These are phyloP conservation scores for Agrocybe praecox DNA, from an alignment of 768 basidiomycete species.

Conservation along the genomic window DNA sequence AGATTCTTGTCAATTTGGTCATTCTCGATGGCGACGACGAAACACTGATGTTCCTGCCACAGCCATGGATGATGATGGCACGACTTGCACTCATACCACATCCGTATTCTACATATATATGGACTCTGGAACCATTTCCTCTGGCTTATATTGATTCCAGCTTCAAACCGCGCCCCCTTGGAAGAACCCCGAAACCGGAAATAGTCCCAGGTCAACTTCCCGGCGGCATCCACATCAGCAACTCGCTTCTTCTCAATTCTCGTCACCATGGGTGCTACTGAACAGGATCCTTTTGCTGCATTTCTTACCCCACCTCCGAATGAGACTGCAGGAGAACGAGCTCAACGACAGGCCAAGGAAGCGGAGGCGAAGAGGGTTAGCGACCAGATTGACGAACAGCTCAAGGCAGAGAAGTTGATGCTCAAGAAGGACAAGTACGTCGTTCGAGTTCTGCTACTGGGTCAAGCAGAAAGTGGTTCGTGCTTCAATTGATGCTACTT, in stretches of 20 bases:
- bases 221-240: neutral
- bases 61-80: neutral
- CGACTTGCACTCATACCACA: neutral
- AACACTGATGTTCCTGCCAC: neutral
- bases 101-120: neutral
- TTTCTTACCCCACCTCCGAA: slow-evolving; percentile 59
- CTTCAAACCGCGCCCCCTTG: no score
- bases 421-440: slow-evolving; percentile 47
- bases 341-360: slow-evolving; percentile 37
- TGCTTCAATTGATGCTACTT: slow-evolving; percentile 5
- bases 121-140: neutral
- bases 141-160: no score
- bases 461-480: slow-evolving; percentile 64
- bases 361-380: slow-evolving; percentile 60
- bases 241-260: neutral
- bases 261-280: slow-evolving; percentile 20
- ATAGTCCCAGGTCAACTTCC: neutral
- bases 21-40: neutral
- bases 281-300: slow-evolving; percentile 57
- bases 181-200: neutral
- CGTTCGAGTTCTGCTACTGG: slow-evolving; percentile 56
- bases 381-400: slow-evolving; percentile 58
- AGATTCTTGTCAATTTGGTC: neutral
- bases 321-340: slow-evolving; percentile 54
- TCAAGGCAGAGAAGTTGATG: slow-evolving; percentile 44